Conservation (phyloP, 1,139 yeast genomes). For the Kodamaea arcana region DNA sequence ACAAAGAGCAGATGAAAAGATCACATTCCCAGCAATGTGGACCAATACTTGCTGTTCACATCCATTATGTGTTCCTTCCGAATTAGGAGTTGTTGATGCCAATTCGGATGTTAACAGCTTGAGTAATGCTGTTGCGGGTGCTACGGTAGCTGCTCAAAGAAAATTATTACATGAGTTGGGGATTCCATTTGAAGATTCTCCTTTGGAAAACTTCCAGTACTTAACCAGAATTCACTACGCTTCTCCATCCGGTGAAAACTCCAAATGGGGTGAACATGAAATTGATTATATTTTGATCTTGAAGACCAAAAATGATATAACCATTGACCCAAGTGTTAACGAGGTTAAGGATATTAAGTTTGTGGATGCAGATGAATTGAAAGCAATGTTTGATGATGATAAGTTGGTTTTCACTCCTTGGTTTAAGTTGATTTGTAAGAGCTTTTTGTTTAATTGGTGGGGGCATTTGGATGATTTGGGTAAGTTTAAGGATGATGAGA, state of each 20-base stretch:
- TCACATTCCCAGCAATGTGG: conserved; percentile 96
- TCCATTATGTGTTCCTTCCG: conserved; percentile 81
- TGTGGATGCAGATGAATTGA: conserved; percentile 64
- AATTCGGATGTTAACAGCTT: conserved; percentile 35
- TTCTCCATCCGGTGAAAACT: conserved; percentile 67
- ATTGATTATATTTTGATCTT: conserved; percentile 89
- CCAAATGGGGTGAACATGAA: conserved; percentile 97
- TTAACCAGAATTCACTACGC: conserved; percentile 92
- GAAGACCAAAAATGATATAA: conserved; percentile 52
- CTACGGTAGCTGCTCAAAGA: conserved; percentile 83
- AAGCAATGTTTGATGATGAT: conserved; percentile 68
- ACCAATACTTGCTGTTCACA: conserved; percentile 98
- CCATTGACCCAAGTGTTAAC: conserved; percentile 56
- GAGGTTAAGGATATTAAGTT: conserved; percentile 82
- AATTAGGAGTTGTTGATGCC: conserved; percentile 50
- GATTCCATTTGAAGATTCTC: conserved; percentile 58
- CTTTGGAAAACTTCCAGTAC: conserved; percentile 68
- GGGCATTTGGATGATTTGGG: conserved; percentile 55
- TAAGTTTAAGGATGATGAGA: conserved; percentile 39
- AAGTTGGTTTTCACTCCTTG: conserved; percentile 84
- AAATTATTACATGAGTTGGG: conserved; percentile 93
- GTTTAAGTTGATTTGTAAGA: conserved; percentile 94
- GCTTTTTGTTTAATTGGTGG: conserved; percentile 95
- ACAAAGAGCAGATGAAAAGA: conserved; percentile 93
- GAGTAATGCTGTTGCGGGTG: conserved; percentile 63